Conservation (phyloP, 2,329 filamentous ascomycete species). For the Penicillium griseofulvum region DNA sequence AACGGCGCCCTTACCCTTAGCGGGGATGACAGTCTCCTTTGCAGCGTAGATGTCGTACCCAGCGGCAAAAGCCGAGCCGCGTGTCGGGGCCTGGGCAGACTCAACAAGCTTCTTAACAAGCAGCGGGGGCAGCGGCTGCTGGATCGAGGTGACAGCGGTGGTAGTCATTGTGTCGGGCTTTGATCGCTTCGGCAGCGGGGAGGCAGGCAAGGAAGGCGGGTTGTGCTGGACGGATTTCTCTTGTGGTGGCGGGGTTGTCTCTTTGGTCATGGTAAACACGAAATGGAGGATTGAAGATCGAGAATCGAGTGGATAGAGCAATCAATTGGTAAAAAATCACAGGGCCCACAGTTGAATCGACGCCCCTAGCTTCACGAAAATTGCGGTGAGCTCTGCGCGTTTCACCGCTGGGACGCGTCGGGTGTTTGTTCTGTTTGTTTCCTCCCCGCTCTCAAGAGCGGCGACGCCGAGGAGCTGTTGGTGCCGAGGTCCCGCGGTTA, state of each 20-base stretch:
- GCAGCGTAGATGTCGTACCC: constrained; percentile 91
- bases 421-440: constrained; percentile 20
- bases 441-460: neutral
- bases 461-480: constrained; percentile 9
- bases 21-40: constrained; percentile 70
- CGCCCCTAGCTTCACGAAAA: constrained; percentile 9
- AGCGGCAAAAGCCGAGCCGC: constrained; percentile 83
- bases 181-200: constrained; percentile 76
- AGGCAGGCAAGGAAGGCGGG: constrained; percentile 62
- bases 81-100: constrained; percentile 77
- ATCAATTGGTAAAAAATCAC: neutral
- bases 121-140: constrained; percentile 58
- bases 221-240: constrained; percentile 34
- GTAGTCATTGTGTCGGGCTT: constrained; percentile 55
- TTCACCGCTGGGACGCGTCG: constrained; percentile 25
- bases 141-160: constrained; percentile 37
- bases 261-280: constrained; percentile 41
- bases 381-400: constrained; percentile 25
- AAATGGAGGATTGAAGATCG: neutral
- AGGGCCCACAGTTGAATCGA: neutral
- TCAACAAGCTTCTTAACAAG: constrained; percentile 84
- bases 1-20: constrained; percentile 79
- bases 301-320: neutral
- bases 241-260: constrained; percentile 40
- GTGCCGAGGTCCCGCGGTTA: constrained; percentile 13